Evolutionary conservation across 176 grass and related monocot species (phyloP).

Genomic region (Poa pratensis): DNA sequence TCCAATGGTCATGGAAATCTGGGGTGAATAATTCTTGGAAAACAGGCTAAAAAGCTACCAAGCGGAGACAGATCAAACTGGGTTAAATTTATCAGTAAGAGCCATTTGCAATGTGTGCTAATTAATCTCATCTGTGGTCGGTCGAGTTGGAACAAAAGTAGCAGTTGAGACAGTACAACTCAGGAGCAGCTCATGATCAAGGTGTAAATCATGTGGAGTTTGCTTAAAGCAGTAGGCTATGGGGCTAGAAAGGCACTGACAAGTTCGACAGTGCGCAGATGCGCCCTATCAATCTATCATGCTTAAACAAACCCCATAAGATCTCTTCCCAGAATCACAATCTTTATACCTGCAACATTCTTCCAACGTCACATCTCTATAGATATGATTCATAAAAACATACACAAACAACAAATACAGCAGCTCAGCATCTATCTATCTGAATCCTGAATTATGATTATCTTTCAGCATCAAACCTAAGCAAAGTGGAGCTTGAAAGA

Average conservation of each 20-base stretch:
- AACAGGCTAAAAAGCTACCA: slow-evolving; percentile 20
- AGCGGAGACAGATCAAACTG: slow-evolving; percentile 46
- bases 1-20: slow-evolving; percentile 32
- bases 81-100: slow-evolving; percentile 30
- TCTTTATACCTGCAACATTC: slow-evolving; percentile 39
- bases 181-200: slow-evolving; percentile 55
- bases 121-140: slow-evolving; percentile 13
- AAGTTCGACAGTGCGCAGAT: slow-evolving; percentile 39
- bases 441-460: neutral
- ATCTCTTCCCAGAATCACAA: slow-evolving; percentile 50
- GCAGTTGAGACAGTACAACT: slow-evolving; percentile 46
- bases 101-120: slow-evolving; percentile 1
- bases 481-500: slow-evolving; percentile 2
- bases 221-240: slow-evolving; percentile 57
- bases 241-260: slow-evolving; percentile 42
- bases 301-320: slow-evolving; percentile 46
- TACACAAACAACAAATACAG: neutral
- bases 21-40: no score
- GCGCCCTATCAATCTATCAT: slow-evolving; percentile 32
- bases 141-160: slow-evolving; percentile 42
- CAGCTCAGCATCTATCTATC: slow-evolving; percentile 24
- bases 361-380: slow-evolving; percentile 29
- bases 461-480: slow-evolving; percentile 1
- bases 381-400: slow-evolving; percentile 23
- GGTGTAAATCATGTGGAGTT: slow-evolving; percentile 61